These are phyloP conservation scores for Strobilomyces echinocephalus DNA, from an alignment of 768 basidiomycete genomes.

Conservation along the genomic window DNA sequence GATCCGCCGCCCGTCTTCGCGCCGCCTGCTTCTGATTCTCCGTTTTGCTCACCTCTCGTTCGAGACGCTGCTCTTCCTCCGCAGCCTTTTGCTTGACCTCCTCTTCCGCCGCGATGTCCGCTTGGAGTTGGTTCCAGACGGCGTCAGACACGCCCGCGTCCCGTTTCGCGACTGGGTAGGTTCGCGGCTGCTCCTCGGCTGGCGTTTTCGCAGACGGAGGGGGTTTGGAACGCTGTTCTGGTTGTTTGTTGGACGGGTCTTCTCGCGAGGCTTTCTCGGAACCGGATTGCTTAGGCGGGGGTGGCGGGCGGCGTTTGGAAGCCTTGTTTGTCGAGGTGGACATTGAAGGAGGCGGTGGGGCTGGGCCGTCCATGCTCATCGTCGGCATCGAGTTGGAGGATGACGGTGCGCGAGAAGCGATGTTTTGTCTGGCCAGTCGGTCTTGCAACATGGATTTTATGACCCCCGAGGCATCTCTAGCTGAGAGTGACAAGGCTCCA, in stretches of 20 bases:
- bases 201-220: neutral
- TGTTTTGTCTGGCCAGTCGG: conserved; percentile 18
- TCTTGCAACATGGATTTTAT: conserved; percentile 20
- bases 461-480: conserved; percentile 29
- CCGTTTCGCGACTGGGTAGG: conserved; percentile 23
- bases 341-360: conserved; percentile 20
- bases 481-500: conserved; percentile 22
- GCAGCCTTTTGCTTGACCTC: conserved; percentile 16
- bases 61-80: conserved; percentile 17
- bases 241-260: neutral
- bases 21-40: conserved; percentile 10
- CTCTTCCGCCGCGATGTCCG: conserved; percentile 26
- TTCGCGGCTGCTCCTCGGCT: conserved; percentile 4
- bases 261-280: neutral
- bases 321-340: conserved; percentile 16
- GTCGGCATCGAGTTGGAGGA: conserved; percentile 11
- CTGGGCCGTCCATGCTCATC: conserved; percentile 18
- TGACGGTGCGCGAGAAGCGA: neutral
- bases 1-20: conserved; percentile 8
- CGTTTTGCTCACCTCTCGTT: conserved; percentile 15
- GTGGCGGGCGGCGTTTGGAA: conserved; percentile 21
- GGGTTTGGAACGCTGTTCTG: neutral
- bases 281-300: conserved; percentile 5
- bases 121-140: conserved; percentile 50
- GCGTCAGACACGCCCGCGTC: conserved; percentile 53